Evolutionary conservation across 441 rosid genomes (phyloP).

Genomic region (Pelargonium australe): DNA sequence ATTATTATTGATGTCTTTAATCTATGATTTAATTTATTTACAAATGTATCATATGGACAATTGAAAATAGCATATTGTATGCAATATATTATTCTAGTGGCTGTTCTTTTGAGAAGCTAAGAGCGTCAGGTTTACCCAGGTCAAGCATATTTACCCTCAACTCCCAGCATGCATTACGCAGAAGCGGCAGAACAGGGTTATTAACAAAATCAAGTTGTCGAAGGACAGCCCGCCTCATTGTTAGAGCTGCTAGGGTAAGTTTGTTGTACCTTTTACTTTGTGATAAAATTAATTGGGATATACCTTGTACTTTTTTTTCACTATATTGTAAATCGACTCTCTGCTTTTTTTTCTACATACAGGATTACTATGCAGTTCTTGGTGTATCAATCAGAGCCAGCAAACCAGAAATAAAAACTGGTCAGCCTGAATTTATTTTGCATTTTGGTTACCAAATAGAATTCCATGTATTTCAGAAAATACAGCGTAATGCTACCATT

Average conservation of each 20-base stretch:
- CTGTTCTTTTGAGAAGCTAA: not conserved
- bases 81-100: not conserved
- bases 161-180: slow-evolving; percentile 47
- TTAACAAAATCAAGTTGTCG: slow-evolving; percentile 35
- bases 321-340: not conserved
- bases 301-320: slow-evolving; percentile 1
- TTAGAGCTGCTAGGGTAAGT: slow-evolving; percentile 87
- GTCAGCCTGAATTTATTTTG: slow-evolving; percentile 32
- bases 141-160: slow-evolving; percentile 61
- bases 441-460: not conserved
- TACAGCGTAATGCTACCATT: slow-evolving; percentile 4
- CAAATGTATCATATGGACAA: not conserved
- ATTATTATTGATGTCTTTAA: not conserved
- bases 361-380: slow-evolving; percentile 91
- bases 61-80: not conserved
- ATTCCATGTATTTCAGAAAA: not conserved
- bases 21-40: not conserved
- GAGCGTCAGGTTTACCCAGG: slow-evolving; percentile 13
- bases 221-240: slow-evolving; percentile 57
- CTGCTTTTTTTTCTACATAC: slow-evolving; percentile 17
- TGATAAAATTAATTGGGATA: slow-evolving; percentile 5
- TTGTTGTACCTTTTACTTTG: slow-evolving; percentile 16
- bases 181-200: slow-evolving; percentile 19
- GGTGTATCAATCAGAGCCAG: slow-evolving; percentile 81
- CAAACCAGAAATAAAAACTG: slow-evolving; percentile 93